Base-by-base conservation (phyloP, 2,329 filamentous ascomycete genomes). In the Fusarium sp. region DNA sequence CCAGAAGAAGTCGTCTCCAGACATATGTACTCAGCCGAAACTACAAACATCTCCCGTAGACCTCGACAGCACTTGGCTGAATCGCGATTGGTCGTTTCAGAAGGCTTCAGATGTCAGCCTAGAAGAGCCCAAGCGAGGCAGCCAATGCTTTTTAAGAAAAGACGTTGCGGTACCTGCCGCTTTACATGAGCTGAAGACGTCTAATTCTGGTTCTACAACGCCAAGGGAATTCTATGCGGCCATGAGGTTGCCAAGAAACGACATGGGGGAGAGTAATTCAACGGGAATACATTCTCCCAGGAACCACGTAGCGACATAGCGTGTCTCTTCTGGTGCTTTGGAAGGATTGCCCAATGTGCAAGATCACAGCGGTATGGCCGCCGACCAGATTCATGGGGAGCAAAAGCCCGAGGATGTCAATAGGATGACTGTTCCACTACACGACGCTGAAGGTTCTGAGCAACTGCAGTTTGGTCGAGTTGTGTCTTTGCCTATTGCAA, bases 211-310 rank as follows among this genome's bases (percentile, higher is more conserved):
- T 19, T 53, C 61, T 7, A 46, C 57, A 27, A 67, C 64, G 21
- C 68, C 70, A 6, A 50, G 61, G 13, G 54, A 68, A 19, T 73
- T 72, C 25, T 72, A 70, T 36, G 56, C 71, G 2, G 53, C 63
- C 14, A 68, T 67, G 69, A 32, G 56, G 35, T 39, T 63, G 25
- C 49, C 66, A 1, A 41, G 49, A 14, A 53, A 7, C 5, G 36
- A 66, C 9, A 13, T 42, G 36, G 47, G 31, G 9, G 44, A 61
- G 19, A 39, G 17, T 19, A 32, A n/a, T 19, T 21, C 32, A 5
- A 27, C 43, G 4, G 31, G 45, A 7, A 13, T 43, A n/a, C 13
- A 44, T n/a, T 41, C 53, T 29, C 32, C 58, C 8, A 49, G 53
- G 35, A 39, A 19, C 13, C 52, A 49, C 21, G 32, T 37, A 19